Percentiles rank a stretch among this genome's conserved stretches.
phyloP scores from a whole-genome alignment of 1,284 basidiomycete species.

The Stygiomarasmius scandens region DNA sequence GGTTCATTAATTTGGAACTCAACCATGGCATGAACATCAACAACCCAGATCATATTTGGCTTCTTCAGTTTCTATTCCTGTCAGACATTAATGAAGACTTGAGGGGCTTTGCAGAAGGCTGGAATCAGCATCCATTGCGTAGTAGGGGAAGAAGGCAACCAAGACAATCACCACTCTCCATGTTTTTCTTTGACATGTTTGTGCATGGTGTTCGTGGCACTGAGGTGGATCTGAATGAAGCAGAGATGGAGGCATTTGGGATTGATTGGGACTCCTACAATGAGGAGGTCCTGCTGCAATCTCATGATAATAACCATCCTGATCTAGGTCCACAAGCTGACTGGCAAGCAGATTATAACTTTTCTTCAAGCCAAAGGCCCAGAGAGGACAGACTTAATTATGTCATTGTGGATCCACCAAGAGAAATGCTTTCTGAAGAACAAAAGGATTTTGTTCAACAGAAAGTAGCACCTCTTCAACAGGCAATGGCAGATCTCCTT shows the following conservation, averaged over 20 bases:
- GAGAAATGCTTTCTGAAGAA: too few relatives aligned
- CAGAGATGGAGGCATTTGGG: conserved; percentile 25
- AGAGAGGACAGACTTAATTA: too few relatives aligned
- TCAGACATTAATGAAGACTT: conserved; percentile 23
- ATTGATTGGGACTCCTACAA: conserved; percentile 33
- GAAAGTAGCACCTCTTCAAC: too few relatives aligned
- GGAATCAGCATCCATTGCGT: conserved; percentile 29
- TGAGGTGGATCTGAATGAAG: conserved; percentile 5
- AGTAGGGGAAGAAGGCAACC: conserved; percentile 4
- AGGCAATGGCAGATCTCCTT: too few relatives aligned
- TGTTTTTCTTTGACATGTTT: conserved; percentile 22
- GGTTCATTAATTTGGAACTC: neutral
- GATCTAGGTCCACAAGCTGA: too few relatives aligned
- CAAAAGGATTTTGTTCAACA: too few relatives aligned
- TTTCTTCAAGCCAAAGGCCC: too few relatives aligned
- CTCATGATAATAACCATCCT: too few relatives aligned
- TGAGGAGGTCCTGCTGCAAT: too few relatives aligned
- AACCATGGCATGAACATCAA: conserved; percentile 19
- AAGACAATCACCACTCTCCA: conserved; percentile 15
- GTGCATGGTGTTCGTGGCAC: conserved; percentile 18
- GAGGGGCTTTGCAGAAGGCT: conserved; percentile 17
- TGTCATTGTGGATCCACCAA: too few relatives aligned
- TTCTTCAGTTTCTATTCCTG: conserved; percentile 29
- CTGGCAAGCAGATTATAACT: too few relatives aligned
- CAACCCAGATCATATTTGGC: conserved; percentile 26